phyloP scores from a whole-genome alignment of 163 green algal species.

The Scenedesmus sp. region DNA sequence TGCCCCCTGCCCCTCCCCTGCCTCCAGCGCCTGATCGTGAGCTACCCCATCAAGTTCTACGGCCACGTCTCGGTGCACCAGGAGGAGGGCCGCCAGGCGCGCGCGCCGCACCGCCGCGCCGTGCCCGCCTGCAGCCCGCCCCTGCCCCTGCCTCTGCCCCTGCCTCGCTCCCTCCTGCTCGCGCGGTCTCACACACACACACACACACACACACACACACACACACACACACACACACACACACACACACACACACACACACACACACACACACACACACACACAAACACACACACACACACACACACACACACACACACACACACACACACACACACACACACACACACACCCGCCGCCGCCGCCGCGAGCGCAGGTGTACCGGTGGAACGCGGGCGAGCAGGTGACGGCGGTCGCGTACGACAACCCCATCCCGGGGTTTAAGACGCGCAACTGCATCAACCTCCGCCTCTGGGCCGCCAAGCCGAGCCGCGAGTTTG shows the following conservation, averaged over 20 bases:
- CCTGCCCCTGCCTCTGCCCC: not conserved
- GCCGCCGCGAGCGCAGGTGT: constrained; percentile 67
- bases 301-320: too few relatives aligned
- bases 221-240: too few relatives aligned
- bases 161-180: not conserved
- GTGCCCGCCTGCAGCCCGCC: too few relatives aligned
- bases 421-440: constrained; percentile 99
- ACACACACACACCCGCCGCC: not conserved
- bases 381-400: constrained; percentile 94
- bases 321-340: too few relatives aligned
- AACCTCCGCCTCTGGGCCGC: constrained; percentile 99
- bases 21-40: constrained; percentile 92
- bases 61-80: constrained; percentile 89
- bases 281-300: too few relatives aligned
- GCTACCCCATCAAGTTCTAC: constrained; percentile 95
- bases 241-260: too few relatives aligned
- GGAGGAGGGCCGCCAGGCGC: constrained; percentile 81
- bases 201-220: too few relatives aligned
- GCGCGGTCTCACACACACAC: too few relatives aligned
- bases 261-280: too few relatives aligned
- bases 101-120: constrained; percentile 93
- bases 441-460: constrained; percentile 97
- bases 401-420: constrained; percentile 96
- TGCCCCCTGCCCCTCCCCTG: too few relatives aligned
- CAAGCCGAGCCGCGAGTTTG: constrained; percentile 96